A percentile compares a stretch with the other conserved stretches of the same genome.
Evolutionary conservation across 768 basidiomycete species (phyloP).

Genomic region (Pluteus cervinus): DNA sequence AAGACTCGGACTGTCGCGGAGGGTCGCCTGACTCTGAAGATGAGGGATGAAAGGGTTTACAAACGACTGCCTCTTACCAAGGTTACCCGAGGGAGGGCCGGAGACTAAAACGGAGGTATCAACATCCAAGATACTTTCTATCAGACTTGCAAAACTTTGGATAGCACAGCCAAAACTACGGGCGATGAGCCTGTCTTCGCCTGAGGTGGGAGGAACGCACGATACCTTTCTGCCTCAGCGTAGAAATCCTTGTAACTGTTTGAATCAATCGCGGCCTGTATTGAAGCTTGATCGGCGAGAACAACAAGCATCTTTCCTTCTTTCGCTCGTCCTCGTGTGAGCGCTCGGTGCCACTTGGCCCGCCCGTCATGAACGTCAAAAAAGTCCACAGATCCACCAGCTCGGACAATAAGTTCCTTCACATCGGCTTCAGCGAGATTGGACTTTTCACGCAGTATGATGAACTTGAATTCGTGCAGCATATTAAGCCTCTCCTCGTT

Average conservation of each 20-base stretch:
- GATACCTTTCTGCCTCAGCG: constrained; percentile 33
- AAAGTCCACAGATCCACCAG: constrained; percentile 55
- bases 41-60: too few relatives aligned
- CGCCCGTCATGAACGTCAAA: constrained; percentile 48
- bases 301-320: constrained; percentile 42
- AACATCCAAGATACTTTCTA: constrained; percentile 41
- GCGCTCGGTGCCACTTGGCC: constrained; percentile 42
- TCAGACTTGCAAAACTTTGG: constrained; percentile 37
- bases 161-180: constrained; percentile 37
- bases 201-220: too few relatives aligned
- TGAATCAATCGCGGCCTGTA: constrained; percentile 45
- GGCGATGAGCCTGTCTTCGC: too few relatives aligned
- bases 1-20: too few relatives aligned
- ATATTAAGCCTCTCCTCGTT: constrained; percentile 57
- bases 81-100: too few relatives aligned
- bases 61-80: too few relatives aligned
- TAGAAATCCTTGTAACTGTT: constrained; percentile 50
- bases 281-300: constrained; percentile 41
- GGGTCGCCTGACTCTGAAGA: too few relatives aligned
- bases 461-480: constrained; percentile 46
- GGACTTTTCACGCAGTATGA: constrained; percentile 53
- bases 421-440: constrained; percentile 43
- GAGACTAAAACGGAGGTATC: constrained; percentile 24
- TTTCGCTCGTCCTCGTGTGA: constrained; percentile 49
- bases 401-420: constrained; percentile 48